Conservation (phyloP, 2,329 filamentous ascomycete species). For the Didymellaceae sp. region DNA sequence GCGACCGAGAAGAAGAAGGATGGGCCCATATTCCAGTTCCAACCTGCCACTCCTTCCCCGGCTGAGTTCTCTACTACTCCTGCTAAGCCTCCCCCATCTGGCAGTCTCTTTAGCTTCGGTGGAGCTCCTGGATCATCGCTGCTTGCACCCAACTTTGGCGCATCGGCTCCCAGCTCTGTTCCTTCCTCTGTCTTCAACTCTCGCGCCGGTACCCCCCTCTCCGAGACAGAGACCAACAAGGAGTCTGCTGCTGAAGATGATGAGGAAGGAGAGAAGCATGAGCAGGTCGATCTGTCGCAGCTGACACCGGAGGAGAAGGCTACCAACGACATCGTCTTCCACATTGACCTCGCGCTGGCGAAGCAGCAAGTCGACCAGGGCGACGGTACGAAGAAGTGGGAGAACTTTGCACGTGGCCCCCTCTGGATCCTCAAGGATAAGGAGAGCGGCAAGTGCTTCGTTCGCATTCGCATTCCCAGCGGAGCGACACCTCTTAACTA, state of each 20-base stretch:
- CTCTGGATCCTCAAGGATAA: conserved; percentile 49
- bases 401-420: conserved; percentile 40
- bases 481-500: conserved; percentile 44
- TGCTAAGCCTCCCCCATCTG: conserved; percentile 30
- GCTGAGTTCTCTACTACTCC: conserved; percentile 38
- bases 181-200: conserved; percentile 42
- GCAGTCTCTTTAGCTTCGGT: conserved; percentile 35
- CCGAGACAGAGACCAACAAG: conserved; percentile 42
- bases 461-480: conserved; percentile 43
- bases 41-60: conserved; percentile 35
- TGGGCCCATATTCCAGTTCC: conserved; percentile 34
- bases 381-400: conserved; percentile 38
- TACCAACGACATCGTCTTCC: conserved; percentile 44
- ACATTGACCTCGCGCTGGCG: conserved; percentile 35
- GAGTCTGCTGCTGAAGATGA: conserved; percentile 36
- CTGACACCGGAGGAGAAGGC: conserved; percentile 43
- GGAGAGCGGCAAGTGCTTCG: conserved; percentile 37
- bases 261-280: conserved; percentile 37
- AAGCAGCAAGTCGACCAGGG: conserved; percentile 37
- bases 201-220: conserved; percentile 46
- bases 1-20: conserved; percentile 31
- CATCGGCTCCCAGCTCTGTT: conserved; percentile 31
- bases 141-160: conserved; percentile 26
- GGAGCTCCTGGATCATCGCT: conserved; percentile 24
- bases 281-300: conserved; percentile 40